A percentile compares a stretch with the other conserved stretches of the same genome.
phyloP scores from a whole-genome alignment of 2,329 filamentous ascomycete species.

The Colletotrichum filicis region DNA sequence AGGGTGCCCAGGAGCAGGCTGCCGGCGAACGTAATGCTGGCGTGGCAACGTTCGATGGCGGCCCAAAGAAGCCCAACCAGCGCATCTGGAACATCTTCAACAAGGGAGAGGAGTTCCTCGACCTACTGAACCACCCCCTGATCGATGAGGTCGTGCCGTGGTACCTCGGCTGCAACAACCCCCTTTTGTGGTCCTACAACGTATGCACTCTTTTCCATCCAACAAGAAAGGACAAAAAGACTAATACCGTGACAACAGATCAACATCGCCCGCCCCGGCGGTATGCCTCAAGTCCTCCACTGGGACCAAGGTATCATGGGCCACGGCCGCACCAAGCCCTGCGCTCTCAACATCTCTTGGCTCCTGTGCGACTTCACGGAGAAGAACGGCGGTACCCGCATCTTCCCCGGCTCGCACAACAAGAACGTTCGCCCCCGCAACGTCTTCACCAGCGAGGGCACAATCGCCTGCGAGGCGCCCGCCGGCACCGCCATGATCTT shows the following conservation, averaged over 20 bases:
- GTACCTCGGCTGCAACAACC: neutral
- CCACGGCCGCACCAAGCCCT: conserved; percentile 8
- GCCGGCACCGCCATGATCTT: neutral
- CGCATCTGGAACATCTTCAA: conserved; percentile 21
- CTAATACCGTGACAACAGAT: neutral
- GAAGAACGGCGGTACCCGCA: neutral
- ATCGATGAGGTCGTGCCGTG: conserved; percentile 23
- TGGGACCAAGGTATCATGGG: conserved; percentile 24
- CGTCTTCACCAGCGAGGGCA: neutral
- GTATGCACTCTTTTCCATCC: neutral
- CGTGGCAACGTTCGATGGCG: neutral
- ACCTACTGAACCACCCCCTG: conserved; percentile 21
- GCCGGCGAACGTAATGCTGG: conserved; percentile 16
- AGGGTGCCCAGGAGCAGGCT: conserved; percentile 6
- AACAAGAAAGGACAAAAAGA: neutral
- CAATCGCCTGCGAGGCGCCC: neutral
- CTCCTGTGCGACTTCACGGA: conserved; percentile 7
- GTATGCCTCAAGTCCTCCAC: conserved; percentile 16
- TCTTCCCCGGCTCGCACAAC: conserved; percentile 6
- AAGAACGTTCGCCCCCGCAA: neutral
- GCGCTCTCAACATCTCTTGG: conserved; percentile 21
- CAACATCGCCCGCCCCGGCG: conserved; percentile 19
- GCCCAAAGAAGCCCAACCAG: conserved; percentile 2
- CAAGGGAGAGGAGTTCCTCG: conserved; percentile 18
- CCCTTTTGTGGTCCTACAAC: neutral